These are phyloP conservation scores for Arabidopsis arenosa DNA, from an alignment of 345 rosid genomes.

Conservation along the genomic window DNA sequence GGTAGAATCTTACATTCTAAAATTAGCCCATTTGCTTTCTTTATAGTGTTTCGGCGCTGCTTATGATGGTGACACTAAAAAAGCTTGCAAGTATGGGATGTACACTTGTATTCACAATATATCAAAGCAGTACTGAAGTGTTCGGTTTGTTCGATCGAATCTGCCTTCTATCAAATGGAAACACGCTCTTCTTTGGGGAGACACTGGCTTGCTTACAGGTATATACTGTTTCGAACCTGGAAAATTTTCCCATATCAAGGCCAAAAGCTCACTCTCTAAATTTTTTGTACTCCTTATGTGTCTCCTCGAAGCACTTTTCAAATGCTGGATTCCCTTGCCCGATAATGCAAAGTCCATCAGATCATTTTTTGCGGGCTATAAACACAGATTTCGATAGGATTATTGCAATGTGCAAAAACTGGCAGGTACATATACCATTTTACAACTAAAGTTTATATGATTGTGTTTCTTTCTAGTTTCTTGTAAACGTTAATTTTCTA, in stretches of 20 bases:
- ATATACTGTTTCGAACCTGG: background rate
- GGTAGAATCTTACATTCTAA: constrained; percentile 10
- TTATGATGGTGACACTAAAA: constrained; percentile 99
- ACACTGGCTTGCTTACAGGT: constrained; percentile 99
- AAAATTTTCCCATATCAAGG: background rate
- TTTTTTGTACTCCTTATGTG: background rate
- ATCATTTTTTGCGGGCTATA: constrained; percentile 96
- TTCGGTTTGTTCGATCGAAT: constrained; percentile 99
- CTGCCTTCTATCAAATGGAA: constrained; percentile 97
- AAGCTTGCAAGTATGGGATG: constrained; percentile 98
- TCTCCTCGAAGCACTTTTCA: constrained; percentile 81
- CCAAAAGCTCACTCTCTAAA: constrained; percentile 6
- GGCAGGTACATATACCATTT: constrained; percentile 68
- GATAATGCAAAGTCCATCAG: constrained; percentile 99
- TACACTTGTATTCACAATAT: constrained; percentile 85
- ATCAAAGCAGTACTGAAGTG: constrained; percentile 98
- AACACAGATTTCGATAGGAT: constrained; percentile 99
- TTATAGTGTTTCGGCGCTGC: constrained; percentile 90
- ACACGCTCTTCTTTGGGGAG: constrained; percentile 95
- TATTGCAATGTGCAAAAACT: constrained; percentile 97
- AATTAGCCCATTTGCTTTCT: background rate
- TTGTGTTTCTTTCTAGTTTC: constrained; percentile 2
- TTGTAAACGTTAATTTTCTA: background rate
- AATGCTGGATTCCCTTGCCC: constrained; percentile 99
- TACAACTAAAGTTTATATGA: background rate